Evolutionary conservation across 2,329 filamentous ascomycete species (phyloP), one percentile per base, ranked within the genome.

Genomic region (Diaporthe sp.): DNA sequence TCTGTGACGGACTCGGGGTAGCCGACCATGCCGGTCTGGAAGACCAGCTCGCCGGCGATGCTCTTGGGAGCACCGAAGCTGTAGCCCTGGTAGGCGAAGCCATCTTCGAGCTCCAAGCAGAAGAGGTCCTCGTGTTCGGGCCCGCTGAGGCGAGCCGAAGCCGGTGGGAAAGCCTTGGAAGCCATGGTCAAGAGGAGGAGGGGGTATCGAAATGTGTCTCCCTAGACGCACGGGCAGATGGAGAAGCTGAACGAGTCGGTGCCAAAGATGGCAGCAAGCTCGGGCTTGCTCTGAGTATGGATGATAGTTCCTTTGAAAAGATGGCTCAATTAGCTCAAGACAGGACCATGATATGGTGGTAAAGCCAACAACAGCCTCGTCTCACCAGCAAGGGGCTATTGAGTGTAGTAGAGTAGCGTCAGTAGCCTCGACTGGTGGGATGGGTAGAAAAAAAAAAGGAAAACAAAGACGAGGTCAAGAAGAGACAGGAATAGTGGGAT

Each of bases 11-110:
- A 97, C 89, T 99, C 97, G 57, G 97, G 96, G 84, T 99, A 99
- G 82, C 97, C 97, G 80, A 98, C 97, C 96, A 98, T 98, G 86
- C 97, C 97, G 75, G 97, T 99, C 90, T 98, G 96, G 88, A 99
- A 99, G 86, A 99, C 97, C 84, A 99, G 90, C 89, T 99, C 97
- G 85, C 97, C 97, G 79, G 96, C 94, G 82, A 97, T 92, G 87
- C 95, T 98, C 90, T 96, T 98, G 82, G 95, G 90, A 78, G 96
- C 96, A 86, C 97, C 97, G 84, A 99, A 99, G 90, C 95, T 98
- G 88, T 95, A 95, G 80, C 97, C 97, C 84, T 97, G 94, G 89
- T 95, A 98, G 83, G 95, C 91, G 75, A 93, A 92, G 85, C 96
- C 95, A 88, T 98, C 96, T 85, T 97, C 90, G 80, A 99, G 93